Base-by-base conservation (phyloP, 208 protist species). In the Trypanosoma rangeli region DNA sequence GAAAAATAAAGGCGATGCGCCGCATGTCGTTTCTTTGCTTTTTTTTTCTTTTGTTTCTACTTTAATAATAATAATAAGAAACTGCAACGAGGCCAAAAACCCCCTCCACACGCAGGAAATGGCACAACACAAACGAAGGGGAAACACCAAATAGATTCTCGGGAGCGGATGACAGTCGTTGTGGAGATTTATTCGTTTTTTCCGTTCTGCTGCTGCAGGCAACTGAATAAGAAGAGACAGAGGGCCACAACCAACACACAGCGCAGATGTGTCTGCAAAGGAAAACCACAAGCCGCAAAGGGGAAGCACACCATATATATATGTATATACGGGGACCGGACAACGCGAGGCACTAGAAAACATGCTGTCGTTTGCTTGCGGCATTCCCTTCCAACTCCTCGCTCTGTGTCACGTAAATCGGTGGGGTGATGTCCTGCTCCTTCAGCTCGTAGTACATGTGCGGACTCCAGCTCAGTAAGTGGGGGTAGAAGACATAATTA, bases 381-480 rank as follows among this genome's bases (percentile, higher is more conserved):
- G 31, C 44, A 35, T 67, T 28, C 18, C n/a, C 10, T 53, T 50
- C 39, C 16, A 29, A n/a, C 22, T 31, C 54, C 52, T 46, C 53
- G 29, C 53, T 28, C 9, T 24, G 61, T 20, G 50, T 63, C 5
- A 68, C 63, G 53, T 76, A 76, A 35, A 70, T 55, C 20, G 61
- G 64, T n/a, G 46, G 61, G 29, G 64, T 4, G 1, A 44, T 46
- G 8, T 69, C 63, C 31, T 70, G 70, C 18, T 53, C 63, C 31
- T 58, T 63, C 20, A 70, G 75, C 73, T 88, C 82, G 54, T 80
- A 70, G 77, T 95, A 95, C 75, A 93, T 86, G 31, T 83, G 78
- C 13, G 87, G 87, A 22, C 76, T 76, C 87, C 90, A 95, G 76
- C 85, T 92, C n/a, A 95, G 87, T 56, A 95, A 66, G 60, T 95